Evolutionary conservation across 129 eudicot genomes (phyloP).

Genomic region (Solidago caesia): DNA sequence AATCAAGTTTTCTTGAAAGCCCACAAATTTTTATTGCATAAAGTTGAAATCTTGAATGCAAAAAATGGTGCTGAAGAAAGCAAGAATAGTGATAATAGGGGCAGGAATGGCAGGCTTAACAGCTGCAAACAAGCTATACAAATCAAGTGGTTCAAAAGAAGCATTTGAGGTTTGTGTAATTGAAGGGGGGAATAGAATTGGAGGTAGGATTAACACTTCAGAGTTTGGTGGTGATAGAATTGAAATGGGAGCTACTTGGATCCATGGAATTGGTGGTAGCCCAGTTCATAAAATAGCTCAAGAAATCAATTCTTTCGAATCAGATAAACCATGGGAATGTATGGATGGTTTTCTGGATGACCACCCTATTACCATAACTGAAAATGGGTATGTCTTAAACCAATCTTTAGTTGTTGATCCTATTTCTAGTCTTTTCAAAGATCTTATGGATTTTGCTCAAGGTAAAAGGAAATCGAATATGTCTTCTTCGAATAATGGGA

Average conservation of each 20-base stretch:
- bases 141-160: conserved; percentile 35
- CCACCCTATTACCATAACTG: conserved; percentile 61
- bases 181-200: conserved; percentile 86
- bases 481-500: conserved; percentile 11
- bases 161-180: conserved; percentile 61
- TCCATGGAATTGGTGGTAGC: conserved; percentile 87
- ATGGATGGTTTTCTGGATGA: conserved; percentile 71
- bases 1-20: conserved; percentile 18
- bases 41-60: not conserved
- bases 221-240: conserved; percentile 85
- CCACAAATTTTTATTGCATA: conserved; percentile 15
- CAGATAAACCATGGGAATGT: conserved; percentile 85
- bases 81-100: conserved; percentile 81
- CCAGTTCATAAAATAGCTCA: conserved; percentile 76
- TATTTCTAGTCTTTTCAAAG: conserved; percentile 46
- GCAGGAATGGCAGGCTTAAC: conserved; percentile 94
- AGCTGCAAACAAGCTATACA: conserved; percentile 83
- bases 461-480: conserved; percentile 35
- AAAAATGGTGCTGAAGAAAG: conserved; percentile 68
- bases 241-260: conserved; percentile 96
- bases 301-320: conserved; percentile 48
- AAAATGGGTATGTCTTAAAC: conserved; percentile 53
- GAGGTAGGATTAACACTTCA: conserved; percentile 76
- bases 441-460: conserved; percentile 64
- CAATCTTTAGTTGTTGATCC: conserved; percentile 64